Evolutionary conservation across 768 basidiomycete genomes (phyloP).

Genomic region (Cyclocybe aegerita): DNA sequence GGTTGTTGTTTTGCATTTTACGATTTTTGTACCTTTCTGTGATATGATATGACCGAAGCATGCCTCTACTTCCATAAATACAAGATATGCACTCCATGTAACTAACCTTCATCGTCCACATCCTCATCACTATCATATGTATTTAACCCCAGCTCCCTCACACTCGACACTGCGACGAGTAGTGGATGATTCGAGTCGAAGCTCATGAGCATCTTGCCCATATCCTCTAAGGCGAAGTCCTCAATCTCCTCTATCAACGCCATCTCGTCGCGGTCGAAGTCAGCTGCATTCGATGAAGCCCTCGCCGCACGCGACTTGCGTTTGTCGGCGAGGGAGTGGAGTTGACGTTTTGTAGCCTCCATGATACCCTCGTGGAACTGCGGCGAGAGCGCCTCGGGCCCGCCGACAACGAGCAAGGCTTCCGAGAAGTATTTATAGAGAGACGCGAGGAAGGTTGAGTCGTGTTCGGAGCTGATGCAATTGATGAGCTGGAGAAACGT

Average conservation of each 20-base stretch:
- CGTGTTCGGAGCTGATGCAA: conserved; percentile 65
- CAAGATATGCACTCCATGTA: neutral
- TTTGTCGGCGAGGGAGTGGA: conserved; percentile 66
- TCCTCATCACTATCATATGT: conserved; percentile 50
- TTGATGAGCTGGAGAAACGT: conserved; percentile 65
- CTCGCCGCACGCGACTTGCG: conserved; percentile 50
- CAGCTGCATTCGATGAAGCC: conserved; percentile 26
- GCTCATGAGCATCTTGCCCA: conserved; percentile 58
- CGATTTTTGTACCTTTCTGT: too few species aligned
- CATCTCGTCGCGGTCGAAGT: conserved; percentile 63
- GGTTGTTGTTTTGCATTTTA: too few species aligned
- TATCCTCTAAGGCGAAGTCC: conserved; percentile 79
- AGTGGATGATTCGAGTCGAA: conserved; percentile 65
- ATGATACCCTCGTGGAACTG: conserved; percentile 56
- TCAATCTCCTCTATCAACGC: conserved; percentile 79
- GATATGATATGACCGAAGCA: too few species aligned
- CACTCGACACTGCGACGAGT: conserved; percentile 68
- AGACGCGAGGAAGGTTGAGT: conserved; percentile 75
- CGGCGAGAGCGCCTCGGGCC: conserved; percentile 47
- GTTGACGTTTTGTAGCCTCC: conserved; percentile 71
- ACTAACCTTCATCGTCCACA: conserved; percentile 21
- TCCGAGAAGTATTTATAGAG: conserved; percentile 73
- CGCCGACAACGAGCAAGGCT: conserved; percentile 57
- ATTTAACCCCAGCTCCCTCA: conserved; percentile 65
- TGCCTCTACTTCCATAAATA: too few species aligned